phyloP scores from a whole-genome alignment of 192 early-diverging fungal genomes.

The Umbelopsis sp. region DNA sequence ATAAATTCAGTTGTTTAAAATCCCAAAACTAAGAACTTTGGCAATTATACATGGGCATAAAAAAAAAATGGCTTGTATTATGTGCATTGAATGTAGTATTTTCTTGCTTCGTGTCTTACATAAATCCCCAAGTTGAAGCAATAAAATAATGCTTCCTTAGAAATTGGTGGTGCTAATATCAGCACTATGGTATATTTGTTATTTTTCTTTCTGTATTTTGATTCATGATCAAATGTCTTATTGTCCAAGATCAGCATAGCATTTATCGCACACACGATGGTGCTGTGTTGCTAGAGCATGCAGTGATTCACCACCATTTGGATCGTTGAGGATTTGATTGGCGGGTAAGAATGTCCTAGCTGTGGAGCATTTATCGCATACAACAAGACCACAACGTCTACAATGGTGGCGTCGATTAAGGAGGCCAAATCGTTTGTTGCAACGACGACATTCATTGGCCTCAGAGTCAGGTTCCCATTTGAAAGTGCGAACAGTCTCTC shows the following conservation, averaged over 20 bases:
- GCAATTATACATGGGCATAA: too few species aligned
- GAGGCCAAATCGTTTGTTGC: slow-evolving; percentile 70
- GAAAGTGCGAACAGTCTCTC: not conserved
- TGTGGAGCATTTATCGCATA: slow-evolving; percentile 80
- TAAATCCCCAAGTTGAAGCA: too few species aligned
- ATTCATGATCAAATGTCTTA: not conserved
- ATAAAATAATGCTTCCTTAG: too few species aligned
- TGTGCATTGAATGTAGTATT: too few species aligned
- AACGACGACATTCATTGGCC: slow-evolving; percentile 67
- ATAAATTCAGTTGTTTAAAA: not conserved
- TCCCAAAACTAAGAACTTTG: too few species aligned
- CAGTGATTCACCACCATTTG: slow-evolving; percentile 23
- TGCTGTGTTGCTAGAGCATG: slow-evolving; percentile 30
- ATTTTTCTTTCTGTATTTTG: not conserved
- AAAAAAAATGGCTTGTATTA: too few species aligned
- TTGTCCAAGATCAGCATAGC: slow-evolving; percentile 37
- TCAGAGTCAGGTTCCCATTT: slow-evolving; percentile 83
- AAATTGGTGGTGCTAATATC: not conserved
- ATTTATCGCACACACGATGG: slow-evolving; percentile 38
- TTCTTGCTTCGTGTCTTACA: not conserved
- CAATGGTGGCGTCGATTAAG: slow-evolving; percentile 89
- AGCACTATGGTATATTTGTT: not conserved
- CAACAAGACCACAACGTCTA: slow-evolving; percentile 84
- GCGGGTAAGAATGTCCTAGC: slow-evolving; percentile 54
- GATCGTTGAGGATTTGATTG: slow-evolving; percentile 49